These are phyloP conservation scores for Arabidopsis arenosa DNA, from an alignment of 345 rosid genomes.

Conservation along the genomic window DNA sequence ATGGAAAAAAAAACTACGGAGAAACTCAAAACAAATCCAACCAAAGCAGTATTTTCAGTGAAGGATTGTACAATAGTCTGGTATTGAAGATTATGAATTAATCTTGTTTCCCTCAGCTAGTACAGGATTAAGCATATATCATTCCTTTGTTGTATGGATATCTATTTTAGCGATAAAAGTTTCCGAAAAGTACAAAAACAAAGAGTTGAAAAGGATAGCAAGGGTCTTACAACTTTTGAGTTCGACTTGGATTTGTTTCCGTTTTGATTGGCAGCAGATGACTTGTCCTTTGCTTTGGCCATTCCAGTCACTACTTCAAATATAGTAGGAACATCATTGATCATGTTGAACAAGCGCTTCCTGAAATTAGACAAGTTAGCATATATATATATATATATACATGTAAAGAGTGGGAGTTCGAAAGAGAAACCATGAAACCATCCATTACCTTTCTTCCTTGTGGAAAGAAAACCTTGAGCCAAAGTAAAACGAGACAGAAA, in stretches of 20 bases:
- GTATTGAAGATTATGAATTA: background rate
- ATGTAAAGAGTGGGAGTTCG: background rate
- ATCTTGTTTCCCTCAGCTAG: background rate
- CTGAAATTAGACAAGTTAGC: conserved; percentile 49
- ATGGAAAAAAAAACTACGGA: background rate
- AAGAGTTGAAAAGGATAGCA: background rate
- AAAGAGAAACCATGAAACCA: background rate
- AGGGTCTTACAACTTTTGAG: conserved; percentile 54
- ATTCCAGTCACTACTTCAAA: conserved; percentile 72
- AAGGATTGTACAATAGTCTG: background rate
- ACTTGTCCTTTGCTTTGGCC: conserved; percentile 56
- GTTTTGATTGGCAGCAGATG: conserved; percentile 57
- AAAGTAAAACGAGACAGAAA: conserved; percentile 80
- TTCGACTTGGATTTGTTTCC: conserved; percentile 65
- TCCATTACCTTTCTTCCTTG: conserved; percentile 63
- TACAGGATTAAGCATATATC: background rate
- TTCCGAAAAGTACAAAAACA: background rate
- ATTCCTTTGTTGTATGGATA: background rate
- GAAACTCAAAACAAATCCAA: conserved; percentile 19
- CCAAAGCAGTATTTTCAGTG: background rate
- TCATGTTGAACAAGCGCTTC: conserved; percentile 69
- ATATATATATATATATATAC: background rate
- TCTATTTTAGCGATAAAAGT: background rate
- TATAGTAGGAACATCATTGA: conserved; percentile 76
- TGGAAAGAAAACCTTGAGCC: conserved; percentile 75